Conservation (phyloP, 2,329 filamentous ascomycete genomes). For the Aspergillus thermomutatus region DNA sequence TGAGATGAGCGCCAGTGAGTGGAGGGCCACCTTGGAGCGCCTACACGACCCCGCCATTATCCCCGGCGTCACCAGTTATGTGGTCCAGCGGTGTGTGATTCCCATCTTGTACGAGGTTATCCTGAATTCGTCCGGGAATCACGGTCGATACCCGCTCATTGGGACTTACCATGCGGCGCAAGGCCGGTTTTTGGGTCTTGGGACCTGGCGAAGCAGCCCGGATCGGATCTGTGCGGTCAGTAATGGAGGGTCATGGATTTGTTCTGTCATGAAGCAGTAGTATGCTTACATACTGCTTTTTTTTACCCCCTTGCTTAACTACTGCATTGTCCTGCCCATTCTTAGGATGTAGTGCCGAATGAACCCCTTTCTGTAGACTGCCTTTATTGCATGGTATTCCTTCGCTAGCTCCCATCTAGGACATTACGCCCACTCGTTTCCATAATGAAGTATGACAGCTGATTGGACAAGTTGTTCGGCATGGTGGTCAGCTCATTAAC, state of each 20-base stretch:
- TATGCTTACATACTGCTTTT: too few relatives aligned
- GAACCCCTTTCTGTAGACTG: too few relatives aligned
- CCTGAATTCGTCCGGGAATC: conserved; percentile 1
- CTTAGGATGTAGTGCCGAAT: too few relatives aligned
- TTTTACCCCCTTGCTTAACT: too few relatives aligned
- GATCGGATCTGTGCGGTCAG: conserved; percentile 17
- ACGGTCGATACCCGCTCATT: conserved; percentile 15
- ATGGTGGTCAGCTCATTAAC: too few relatives aligned
- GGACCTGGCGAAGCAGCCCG: conserved; percentile 23
- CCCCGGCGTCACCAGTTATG: conserved; percentile 9
- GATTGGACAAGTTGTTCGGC: too few relatives aligned
- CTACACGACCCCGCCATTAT: conserved; percentile 8
- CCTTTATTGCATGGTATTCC: too few relatives aligned
- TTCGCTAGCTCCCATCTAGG: too few relatives aligned
- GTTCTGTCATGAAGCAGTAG: conserved; percentile 10
- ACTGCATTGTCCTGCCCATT: too few relatives aligned
- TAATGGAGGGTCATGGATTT: conserved; percentile 16
- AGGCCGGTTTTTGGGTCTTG: conserved; percentile 23
- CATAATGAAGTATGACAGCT: too few relatives aligned
- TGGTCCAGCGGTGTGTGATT: conserved; percentile 20
- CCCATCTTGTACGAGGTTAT: conserved; percentile 21
- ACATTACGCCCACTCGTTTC: too few relatives aligned
- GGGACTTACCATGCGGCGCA: conserved; percentile 26
- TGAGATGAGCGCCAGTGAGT: conserved; percentile 14
- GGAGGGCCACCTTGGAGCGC: conserved; percentile 17